These are phyloP conservation scores for Naganishia liquefaciens DNA, from an alignment of 1,284 basidiomycete genomes.

Conservation along the genomic window DNA sequence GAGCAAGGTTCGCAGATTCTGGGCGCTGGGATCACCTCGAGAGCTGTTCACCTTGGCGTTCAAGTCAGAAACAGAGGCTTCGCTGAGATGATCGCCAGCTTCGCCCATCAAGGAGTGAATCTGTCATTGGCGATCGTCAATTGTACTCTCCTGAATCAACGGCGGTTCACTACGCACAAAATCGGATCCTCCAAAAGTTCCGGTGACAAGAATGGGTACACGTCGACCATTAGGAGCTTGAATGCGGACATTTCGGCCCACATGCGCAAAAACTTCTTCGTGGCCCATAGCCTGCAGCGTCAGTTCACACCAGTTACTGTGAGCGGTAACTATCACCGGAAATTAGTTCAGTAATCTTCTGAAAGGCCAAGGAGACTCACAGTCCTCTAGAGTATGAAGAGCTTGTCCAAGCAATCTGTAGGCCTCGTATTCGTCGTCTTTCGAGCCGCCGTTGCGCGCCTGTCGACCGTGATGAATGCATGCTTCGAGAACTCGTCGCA, in stretches of 20 bases:
- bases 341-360: background rate
- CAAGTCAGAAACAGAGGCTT: constrained; percentile 86
- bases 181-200: constrained; percentile 58
- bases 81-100: constrained; percentile 55
- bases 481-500: constrained; percentile 72
- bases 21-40: constrained; percentile 47
- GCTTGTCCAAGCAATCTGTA: constrained; percentile 73
- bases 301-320: constrained; percentile 85
- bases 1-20: constrained; percentile 55
- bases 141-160: background rate
- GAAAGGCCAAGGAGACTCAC: constrained; percentile 1
- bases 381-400: constrained; percentile 69
- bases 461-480: constrained; percentile 63
- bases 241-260: constrained; percentile 77
- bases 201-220: constrained; percentile 54
- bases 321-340: constrained; percentile 63
- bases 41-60: constrained; percentile 75
- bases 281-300: constrained; percentile 73
- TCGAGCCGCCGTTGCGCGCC: constrained; percentile 61
- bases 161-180: constrained; percentile 11
- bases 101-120: constrained; percentile 53
- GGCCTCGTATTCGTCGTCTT: constrained; percentile 78
- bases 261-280: constrained; percentile 79
- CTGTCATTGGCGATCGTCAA: background rate
- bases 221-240: constrained; percentile 72